These are phyloP conservation scores for Umbelopsis ramanniana DNA, from an alignment of 192 early-diverging fungal species.

Conservation along the genomic window DNA sequence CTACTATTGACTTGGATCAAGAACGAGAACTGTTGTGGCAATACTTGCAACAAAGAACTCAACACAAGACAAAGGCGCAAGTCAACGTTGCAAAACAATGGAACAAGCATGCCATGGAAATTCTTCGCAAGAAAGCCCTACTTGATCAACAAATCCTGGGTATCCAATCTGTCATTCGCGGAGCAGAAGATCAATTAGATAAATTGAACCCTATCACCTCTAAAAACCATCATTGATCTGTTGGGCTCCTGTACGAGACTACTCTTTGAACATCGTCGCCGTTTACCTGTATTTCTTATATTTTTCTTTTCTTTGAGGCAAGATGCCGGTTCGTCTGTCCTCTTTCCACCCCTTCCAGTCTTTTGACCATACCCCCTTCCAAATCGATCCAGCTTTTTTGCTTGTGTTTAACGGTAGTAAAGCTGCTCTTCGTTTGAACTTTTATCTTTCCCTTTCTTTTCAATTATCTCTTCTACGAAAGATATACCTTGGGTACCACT, in stretches of 20 bases:
- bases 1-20: not conserved
- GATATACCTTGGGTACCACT: no score
- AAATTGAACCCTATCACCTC: not conserved
- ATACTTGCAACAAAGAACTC: not conserved
- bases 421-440: no score
- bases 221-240: not conserved
- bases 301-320: not conserved
- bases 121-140: not conserved
- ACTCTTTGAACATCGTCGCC: not conserved
- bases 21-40: not conserved
- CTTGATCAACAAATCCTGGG: conserved; percentile 13
- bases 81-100: not conserved
- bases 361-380: no score
- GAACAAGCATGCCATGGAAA: not conserved
- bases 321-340: not conserved
- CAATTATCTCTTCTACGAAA: no score
- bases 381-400: no score
- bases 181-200: conserved; percentile 13
- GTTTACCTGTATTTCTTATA: not conserved
- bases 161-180: conserved; percentile 3
- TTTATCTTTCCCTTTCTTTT: no score
- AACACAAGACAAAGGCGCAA: not conserved
- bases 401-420: no score
- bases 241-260: not conserved
- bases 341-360: not conserved